phyloP scores from a whole-genome alignment of 2,329 filamentous ascomycete genomes.

The Akanthomyces lecanii region DNA sequence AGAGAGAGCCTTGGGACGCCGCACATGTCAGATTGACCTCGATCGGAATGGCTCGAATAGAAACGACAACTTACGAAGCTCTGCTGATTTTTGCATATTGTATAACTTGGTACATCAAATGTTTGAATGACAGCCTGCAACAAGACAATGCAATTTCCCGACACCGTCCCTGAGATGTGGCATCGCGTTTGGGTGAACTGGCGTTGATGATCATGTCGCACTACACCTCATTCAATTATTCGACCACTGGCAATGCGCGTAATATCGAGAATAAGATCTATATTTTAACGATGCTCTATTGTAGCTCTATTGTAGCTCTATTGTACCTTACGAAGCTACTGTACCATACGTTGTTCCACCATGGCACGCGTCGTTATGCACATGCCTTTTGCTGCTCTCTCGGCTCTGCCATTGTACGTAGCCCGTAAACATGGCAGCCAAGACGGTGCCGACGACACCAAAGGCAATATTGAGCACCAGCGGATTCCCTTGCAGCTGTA shows the following conservation, averaged over 20 bases:
- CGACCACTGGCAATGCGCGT: no score
- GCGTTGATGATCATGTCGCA: no score
- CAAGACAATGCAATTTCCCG: neutral
- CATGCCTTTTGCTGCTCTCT: neutral
- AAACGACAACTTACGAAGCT: no score
- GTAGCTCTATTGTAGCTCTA: no score
- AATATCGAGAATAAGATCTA: no score
- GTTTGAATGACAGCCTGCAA: no score
- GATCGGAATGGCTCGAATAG: neutral
- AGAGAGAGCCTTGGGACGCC: no score
- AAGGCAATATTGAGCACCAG: constrained; percentile 60
- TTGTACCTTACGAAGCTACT: neutral
- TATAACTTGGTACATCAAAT: no score
- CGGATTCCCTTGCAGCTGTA: constrained; percentile 56
- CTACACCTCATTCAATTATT: no score
- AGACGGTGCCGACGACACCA: constrained; percentile 45
- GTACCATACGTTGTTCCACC: neutral
- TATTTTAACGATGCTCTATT: no score
- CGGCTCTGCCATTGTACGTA: constrained; percentile 4
- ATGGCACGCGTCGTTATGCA: neutral
- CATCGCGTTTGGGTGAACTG: neutral
- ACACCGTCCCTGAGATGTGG: neutral
- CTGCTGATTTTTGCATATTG: neutral
- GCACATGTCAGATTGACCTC: neutral
- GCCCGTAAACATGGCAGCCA: constrained; percentile 1